Percentiles rank a stretch among this genome's conserved stretches.
Conservation (phyloP, 2,329 filamentous ascomycete genomes). For the Myriosclerotinia curreyana region DNA sequence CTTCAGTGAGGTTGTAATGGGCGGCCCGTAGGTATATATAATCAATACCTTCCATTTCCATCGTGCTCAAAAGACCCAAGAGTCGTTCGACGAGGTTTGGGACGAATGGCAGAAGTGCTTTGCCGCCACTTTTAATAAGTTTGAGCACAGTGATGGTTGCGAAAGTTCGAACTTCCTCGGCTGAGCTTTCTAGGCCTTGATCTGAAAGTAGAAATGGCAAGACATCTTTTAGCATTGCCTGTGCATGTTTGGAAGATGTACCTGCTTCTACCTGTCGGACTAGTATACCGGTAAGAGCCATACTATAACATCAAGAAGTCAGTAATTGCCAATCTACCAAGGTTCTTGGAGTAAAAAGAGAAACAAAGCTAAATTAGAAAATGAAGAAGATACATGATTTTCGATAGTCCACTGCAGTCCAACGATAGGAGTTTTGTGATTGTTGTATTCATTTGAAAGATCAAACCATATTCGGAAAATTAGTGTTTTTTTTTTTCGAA, state of each 20-base stretch:
- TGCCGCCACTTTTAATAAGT: conserved; percentile 85
- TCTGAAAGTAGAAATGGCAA: conserved; percentile 87
- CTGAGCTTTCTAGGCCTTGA: conserved; percentile 83
- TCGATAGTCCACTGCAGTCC: neutral
- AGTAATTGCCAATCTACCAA: neutral
- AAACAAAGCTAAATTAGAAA: neutral
- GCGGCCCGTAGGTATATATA: conserved; percentile 87
- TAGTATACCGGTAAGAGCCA: conserved; percentile 78
- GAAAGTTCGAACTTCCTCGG: conserved; percentile 82
- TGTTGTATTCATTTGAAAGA: neutral
- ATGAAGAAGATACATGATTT: neutral
- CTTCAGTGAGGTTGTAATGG: conserved; percentile 78
- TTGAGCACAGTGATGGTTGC: conserved; percentile 80
- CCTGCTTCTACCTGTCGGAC: conserved; percentile 83
- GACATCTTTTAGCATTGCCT: conserved; percentile 78
- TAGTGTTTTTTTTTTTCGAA: no score
- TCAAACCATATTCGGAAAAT: neutral
- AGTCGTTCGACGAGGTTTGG: conserved; percentile 78
- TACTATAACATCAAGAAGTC: conserved; percentile 48
- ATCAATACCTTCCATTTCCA: conserved; percentile 87
- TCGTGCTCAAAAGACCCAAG: conserved; percentile 75
- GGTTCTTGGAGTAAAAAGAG: neutral
- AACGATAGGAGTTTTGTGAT: neutral
- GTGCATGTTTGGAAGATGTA: conserved; percentile 65
- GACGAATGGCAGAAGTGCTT: conserved; percentile 74